A percentile compares a stretch with the other conserved stretches of the same genome.
Evolutionary conservation across 345 rosid species (phyloP).

Genomic region (Hypericum androsaemum): DNA sequence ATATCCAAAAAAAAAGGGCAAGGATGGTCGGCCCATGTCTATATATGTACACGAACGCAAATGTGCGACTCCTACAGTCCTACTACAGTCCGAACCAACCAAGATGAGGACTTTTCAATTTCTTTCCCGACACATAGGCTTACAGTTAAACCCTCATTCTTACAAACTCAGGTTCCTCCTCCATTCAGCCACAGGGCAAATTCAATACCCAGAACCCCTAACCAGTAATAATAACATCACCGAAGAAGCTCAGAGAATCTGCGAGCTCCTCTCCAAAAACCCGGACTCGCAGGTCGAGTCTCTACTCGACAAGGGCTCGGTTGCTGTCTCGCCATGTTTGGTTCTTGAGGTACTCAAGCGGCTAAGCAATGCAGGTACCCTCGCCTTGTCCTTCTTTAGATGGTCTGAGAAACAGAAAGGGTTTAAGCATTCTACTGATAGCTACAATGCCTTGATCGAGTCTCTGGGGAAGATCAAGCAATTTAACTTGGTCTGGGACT

Average conservation of each 20-base stretch:
- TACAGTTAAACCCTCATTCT: too few species aligned
- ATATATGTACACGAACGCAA: too few species aligned
- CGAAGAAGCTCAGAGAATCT: slow-evolving; percentile 41
- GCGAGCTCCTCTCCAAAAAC: slow-evolving; percentile 31
- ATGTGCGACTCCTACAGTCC: too few species aligned
- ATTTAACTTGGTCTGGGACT: slow-evolving; percentile 48
- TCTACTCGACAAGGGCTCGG: slow-evolving; percentile 34
- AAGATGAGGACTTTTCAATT: too few species aligned
- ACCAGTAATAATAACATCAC: slow-evolving; percentile 13
- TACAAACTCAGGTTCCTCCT: too few species aligned
- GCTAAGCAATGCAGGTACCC: slow-evolving; percentile 66
- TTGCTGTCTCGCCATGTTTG: slow-evolving; percentile 33
- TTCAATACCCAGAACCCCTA: slow-evolving; percentile 16
- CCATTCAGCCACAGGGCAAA: too few species aligned
- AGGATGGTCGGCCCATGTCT: too few species aligned
- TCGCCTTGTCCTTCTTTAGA: slow-evolving; percentile 57
- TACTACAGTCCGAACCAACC: too few species aligned
- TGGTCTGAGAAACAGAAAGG: slow-evolving; percentile 73
- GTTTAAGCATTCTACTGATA: slow-evolving; percentile 42
- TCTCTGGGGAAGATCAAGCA: slow-evolving; percentile 82
- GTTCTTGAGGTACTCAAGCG: slow-evolving; percentile 51
- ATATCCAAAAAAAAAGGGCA: too few species aligned
- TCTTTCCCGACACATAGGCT: too few species aligned
- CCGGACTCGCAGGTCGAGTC: slow-evolving; percentile 20
- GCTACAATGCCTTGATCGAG: slow-evolving; percentile 65